Percentiles rank a stretch among this genome's conserved stretches.
Evolutionary conservation across 2,329 filamentous ascomycete genomes (phyloP).

Genomic region (Diaporthe batatas): DNA sequence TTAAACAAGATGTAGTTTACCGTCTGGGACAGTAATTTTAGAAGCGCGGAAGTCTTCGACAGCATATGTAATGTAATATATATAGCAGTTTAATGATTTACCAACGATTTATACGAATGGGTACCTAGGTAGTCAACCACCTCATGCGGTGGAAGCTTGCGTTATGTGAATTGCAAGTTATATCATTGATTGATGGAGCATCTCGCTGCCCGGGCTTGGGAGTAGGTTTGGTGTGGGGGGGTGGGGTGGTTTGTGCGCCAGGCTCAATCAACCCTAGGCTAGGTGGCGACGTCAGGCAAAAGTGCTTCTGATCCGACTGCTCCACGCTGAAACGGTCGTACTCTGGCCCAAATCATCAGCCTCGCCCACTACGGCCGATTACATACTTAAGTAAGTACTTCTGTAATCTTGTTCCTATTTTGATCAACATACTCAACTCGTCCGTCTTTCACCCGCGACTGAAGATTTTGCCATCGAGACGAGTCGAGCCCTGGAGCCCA

Average conservation of each 20-base stretch:
- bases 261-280: background rate
- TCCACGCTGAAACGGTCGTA: too few species aligned
- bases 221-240: background rate
- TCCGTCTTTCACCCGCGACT: background rate
- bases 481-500: background rate
- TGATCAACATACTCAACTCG: background rate
- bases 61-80: background rate
- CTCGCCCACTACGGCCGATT: background rate
- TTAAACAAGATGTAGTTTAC: slow-evolving; percentile 45
- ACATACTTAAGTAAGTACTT: too few species aligned
- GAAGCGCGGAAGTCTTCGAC: too few species aligned
- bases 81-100: slow-evolving; percentile 1
- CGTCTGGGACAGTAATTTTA: slow-evolving; percentile 39
- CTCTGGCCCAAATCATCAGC: background rate
- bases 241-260: too few species aligned
- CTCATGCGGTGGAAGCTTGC: background rate
- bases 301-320: background rate
- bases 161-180: too few species aligned
- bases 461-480: slow-evolving; percentile 6
- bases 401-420: background rate
- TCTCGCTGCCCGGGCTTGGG: background rate
- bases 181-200: too few species aligned
- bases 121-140: too few species aligned
- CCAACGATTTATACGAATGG: too few species aligned
- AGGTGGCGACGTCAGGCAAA: background rate